A percentile compares a stretch with the other conserved stretches of the same genome.
These are phyloP conservation scores for Termitomyces sp. DNA, from an alignment of 768 basidiomycete genomes.

Conservation along the genomic window DNA sequence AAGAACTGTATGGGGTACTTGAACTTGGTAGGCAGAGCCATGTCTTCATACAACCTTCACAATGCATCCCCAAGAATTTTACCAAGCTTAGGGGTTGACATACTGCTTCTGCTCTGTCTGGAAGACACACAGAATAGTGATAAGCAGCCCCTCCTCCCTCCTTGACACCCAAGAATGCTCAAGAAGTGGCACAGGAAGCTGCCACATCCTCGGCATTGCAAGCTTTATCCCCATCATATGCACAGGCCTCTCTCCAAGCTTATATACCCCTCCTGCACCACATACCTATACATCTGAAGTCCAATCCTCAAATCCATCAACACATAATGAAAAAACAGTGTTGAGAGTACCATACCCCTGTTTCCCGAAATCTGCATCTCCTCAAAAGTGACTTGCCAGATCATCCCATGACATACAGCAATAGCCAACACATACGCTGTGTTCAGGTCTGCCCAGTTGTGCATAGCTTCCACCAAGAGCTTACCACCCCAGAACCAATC, in stretches of 20 bases:
- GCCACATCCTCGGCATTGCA: conserved; percentile 24
- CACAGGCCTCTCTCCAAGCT: conserved; percentile 18
- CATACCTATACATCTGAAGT: conserved; percentile 29
- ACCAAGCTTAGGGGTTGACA: conserved; percentile 25
- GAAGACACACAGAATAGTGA: conserved; percentile 33
- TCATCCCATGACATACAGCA: conserved; percentile 21
- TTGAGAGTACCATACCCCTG: conserved; percentile 24
- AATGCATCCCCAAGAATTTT: conserved; percentile 31
- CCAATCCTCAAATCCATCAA: conserved; percentile 26
- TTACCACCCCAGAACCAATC: conserved; percentile 22
- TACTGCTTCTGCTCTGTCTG: conserved; percentile 27
- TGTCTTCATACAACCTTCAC: conserved; percentile 28
- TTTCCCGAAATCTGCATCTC: conserved; percentile 18
- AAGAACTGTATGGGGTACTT: conserved; percentile 48
- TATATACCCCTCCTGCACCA: conserved; percentile 17
- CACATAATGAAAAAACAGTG: conserved; percentile 18
- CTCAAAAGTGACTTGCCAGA: conserved; percentile 27
- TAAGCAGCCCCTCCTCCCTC: conserved; percentile 33
- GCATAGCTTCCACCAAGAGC: conserved; percentile 1
- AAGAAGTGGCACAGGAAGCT: conserved; percentile 31
- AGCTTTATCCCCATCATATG: conserved; percentile 29
- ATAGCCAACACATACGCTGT: conserved; percentile 31
- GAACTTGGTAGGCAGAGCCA: conserved; percentile 22
- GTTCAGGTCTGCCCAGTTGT: conserved; percentile 23
- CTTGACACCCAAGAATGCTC: conserved; percentile 23